Evolutionary conservation across 2,329 filamentous ascomycete genomes (phyloP).

Genomic region (Diaporthe citri): DNA sequence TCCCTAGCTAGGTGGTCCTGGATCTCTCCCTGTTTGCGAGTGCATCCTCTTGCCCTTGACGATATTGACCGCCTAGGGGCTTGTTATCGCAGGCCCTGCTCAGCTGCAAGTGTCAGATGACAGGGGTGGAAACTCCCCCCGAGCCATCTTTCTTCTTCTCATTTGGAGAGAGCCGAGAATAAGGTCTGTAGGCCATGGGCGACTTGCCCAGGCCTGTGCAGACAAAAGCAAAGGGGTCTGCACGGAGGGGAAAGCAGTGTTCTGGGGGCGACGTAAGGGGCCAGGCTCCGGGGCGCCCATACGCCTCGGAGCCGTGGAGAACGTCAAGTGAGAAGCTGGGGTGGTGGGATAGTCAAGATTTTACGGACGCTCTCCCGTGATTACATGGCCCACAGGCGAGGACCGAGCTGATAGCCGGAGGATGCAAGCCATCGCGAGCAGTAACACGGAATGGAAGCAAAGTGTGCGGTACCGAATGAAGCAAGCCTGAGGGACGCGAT

Average conservation of each 20-base stretch:
- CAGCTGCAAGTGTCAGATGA: constrained; percentile 33
- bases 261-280: constrained; percentile 21
- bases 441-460: constrained; percentile 28
- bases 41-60: constrained; percentile 6
- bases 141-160: constrained; percentile 20
- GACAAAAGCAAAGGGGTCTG: constrained; percentile 34
- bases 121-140: constrained; percentile 26
- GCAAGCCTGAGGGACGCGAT: constrained; percentile 1
- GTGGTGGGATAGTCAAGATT: constrained; percentile 22
- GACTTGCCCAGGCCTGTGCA: constrained; percentile 20
- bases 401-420: not conserved
- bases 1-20: constrained; percentile 34
- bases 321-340: constrained; percentile 8
- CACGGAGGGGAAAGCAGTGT: constrained; percentile 23
- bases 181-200: not conserved
- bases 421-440: constrained; percentile 33
- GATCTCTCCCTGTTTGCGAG: constrained; percentile 39
- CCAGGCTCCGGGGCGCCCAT: not conserved
- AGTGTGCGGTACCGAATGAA: constrained; percentile 2
- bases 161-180: not conserved
- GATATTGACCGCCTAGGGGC: constrained; percentile 19
- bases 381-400: constrained; percentile 18
- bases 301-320: not conserved
- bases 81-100: constrained; percentile 22
- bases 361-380: constrained; percentile 9